Evolutionary conservation across 2,329 filamentous ascomycete species (phyloP), one percentile per base, ranked within the genome.

Genomic region (Hymenoscyphus infarciens): DNA sequence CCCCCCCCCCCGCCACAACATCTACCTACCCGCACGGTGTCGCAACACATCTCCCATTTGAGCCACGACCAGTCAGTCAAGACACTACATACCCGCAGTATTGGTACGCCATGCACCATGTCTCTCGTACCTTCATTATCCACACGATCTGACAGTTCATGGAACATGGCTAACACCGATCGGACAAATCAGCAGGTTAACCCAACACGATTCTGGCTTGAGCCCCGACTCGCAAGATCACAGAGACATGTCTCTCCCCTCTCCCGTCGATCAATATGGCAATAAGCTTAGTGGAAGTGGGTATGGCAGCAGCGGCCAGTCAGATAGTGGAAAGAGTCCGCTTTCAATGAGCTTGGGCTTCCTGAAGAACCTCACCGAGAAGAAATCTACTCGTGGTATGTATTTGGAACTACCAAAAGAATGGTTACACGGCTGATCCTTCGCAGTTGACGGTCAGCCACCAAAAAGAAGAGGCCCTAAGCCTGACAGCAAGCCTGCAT

Each of bases 391-490:
- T n/a, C 83, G 89, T 82, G 89, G 90, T 91, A 77, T 71, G 75
- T 54, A 49, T 49, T 22, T 49, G 42, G 10, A 38, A 52, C 53
- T 45, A 16, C 53, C 29, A 52, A 16, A 60, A 25, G 27, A 62
- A 52, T 22, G 2, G 45, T 33, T 45, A 64, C n/a, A 29, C 59
- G 11, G 42, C 52, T 57, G 35, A 61, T 27, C 16, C 35, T 19
- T 45, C 19, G 25, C 45, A 66, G 63, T 63, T 89, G 93, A 97
- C 80, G 93, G 92, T 55, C 89, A 95, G 72, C 83, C 89, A 8
- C 87, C 91, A 2, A 99, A 98, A 78, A 87, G 91, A 68, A 87
- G 95, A 76, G 95, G 95, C 1, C 95, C 95, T 0, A 98, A 98
- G 75, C 95, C 95, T 22, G 95, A 98, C 75, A 96, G 90, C 80